phyloP scores from a whole-genome alignment of 1,139 yeast genomes.

The Debaryomyces singareniensis region DNA sequence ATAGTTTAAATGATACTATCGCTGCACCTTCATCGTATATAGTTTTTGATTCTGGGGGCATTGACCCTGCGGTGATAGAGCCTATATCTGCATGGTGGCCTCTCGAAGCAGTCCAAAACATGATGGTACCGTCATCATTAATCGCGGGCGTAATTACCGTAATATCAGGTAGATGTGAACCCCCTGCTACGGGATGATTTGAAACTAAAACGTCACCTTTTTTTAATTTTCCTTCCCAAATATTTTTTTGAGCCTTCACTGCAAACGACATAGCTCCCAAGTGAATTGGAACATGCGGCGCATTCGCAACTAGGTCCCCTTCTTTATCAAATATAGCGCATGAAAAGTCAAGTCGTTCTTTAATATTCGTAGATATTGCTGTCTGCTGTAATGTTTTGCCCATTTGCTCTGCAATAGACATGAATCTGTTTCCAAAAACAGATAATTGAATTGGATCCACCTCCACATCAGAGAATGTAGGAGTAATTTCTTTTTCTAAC shows the following conservation, averaged over 20 bases:
- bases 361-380: constrained; percentile 79
- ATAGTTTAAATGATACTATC: constrained; percentile 33
- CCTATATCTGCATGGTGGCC: constrained; percentile 48
- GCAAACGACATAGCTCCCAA: constrained; percentile 85
- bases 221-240: constrained; percentile 55
- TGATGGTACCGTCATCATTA: constrained; percentile 21
- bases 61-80: constrained; percentile 39
- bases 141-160: constrained; percentile 68
- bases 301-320: constrained; percentile 79
- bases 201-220: constrained; percentile 74
- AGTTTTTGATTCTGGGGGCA: constrained; percentile 43
- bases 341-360: constrained; percentile 77
- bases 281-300: constrained; percentile 86
- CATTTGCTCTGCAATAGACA: constrained; percentile 90
- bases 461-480: constrained; percentile 18
- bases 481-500: constrained; percentile 21
- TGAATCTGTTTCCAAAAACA: constrained; percentile 76
- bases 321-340: constrained; percentile 74
- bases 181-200: constrained; percentile 77
- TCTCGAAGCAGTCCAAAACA: constrained; percentile 40
- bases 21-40: constrained; percentile 42
- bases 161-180: constrained; percentile 79
- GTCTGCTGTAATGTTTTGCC: constrained; percentile 76
- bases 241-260: constrained; percentile 58
- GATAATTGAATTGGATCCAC: constrained; percentile 70